These are phyloP conservation scores for Epichloe aotearoae DNA, from an alignment of 2,329 filamentous ascomycete species.

Conservation along the genomic window DNA sequence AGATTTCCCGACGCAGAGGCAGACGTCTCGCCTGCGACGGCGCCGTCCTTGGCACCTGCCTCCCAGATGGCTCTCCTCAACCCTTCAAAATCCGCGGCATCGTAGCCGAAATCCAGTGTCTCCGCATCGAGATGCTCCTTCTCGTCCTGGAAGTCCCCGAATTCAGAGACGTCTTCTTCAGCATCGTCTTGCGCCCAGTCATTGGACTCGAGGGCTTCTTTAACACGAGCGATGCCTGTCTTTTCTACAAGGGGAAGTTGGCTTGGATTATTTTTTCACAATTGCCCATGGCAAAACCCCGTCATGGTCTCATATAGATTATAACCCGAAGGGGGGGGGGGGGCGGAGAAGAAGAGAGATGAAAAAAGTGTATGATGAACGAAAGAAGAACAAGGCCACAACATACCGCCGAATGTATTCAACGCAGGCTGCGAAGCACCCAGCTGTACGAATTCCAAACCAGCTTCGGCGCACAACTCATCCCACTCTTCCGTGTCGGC, in stretches of 20 bases:
- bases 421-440: conserved; percentile 23
- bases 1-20: no score
- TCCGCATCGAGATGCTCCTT: conserved; percentile 28
- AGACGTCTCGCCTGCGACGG: neutral
- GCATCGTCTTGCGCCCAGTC: conserved; percentile 39
- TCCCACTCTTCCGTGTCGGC: conserved; percentile 46
- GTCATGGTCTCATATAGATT: neutral
- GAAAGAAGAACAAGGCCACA: neutral
- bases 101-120: conserved; percentile 38
- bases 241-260: conserved; percentile 28
- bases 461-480: conserved; percentile 40
- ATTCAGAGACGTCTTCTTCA: conserved; percentile 13
- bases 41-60: conserved; percentile 15
- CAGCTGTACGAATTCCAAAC: conserved; percentile 51
- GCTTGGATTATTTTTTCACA: no score
- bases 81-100: conserved; percentile 38
- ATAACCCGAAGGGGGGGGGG: neutral
- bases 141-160: conserved; percentile 20
- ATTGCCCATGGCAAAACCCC: no score
- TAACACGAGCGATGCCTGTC: conserved; percentile 42
- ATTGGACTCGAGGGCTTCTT: conserved; percentile 51
- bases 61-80: conserved; percentile 39
- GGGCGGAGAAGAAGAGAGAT: neutral
- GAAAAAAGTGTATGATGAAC: no score
- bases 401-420: conserved; percentile 47